Base-by-base conservation (phyloP, 805 yeast species). In the Brettanomyces bruxellensis region DNA sequence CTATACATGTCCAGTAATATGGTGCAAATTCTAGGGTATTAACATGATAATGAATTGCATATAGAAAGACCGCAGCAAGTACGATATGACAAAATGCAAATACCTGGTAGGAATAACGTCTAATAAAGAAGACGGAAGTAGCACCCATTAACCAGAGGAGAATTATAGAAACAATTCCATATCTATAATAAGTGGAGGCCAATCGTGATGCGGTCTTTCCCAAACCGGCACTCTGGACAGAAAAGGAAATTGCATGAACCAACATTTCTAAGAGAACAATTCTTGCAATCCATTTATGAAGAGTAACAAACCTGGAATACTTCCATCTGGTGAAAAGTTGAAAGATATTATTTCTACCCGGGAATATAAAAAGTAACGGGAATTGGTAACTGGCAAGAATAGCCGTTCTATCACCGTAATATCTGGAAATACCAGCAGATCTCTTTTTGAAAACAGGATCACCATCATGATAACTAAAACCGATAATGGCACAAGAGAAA, bases 271-370 rank as follows among this genome's bases (percentile, higher is more conserved):
- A 44, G 34, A 65, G 59, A 2, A 68, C 56, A 11, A 71, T 60
- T 50, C 86, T 67, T 1, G 79, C 71, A 7, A 78, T 51, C 65
- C 83, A 80, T 44, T 82, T 70, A 57, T 81, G 87, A 54, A 72
- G 75, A 30, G 75, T 64, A 41, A 79, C 67, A 56, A 78, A 81
- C 23, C 81, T 69, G 0, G 81, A 63, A 49, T 64, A 72, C 13
- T 67, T 66, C 82, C 83, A 76, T 25, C 82, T 75, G 1, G 86
- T 76, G 14, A 76, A 14, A 76, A 77, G 76, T 49, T 73, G 79
- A 47, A 81, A 59, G 43, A 82, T 59, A 55, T 81, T 81, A 60
- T 81, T 81, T 53, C 86, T 65, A 38, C 84, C 78, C 2, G 85
- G 80, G 56, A 81, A 79, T 43, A 79, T 60, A 32, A 78, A 65